Conservation (phyloP, 495 filamentous ascomycete species). For the Hyaloscypha hepaticicola region DNA sequence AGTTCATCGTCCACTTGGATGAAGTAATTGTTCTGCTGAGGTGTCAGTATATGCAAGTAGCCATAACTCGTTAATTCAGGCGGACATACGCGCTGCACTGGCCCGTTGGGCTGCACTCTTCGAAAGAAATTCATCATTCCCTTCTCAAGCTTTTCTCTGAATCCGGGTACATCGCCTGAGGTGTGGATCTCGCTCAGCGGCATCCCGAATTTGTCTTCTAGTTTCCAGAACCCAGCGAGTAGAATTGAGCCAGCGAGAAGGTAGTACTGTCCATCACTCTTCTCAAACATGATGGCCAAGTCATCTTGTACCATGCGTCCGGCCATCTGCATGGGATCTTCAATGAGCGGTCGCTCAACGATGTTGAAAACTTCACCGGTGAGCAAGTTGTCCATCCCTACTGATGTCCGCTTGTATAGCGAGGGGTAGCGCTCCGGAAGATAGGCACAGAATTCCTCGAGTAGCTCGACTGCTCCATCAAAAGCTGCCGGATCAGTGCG, state of each 20-base stretch:
- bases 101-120: constrained; percentile 60
- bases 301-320: constrained; percentile 82
- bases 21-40: constrained; percentile 61
- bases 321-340: constrained; percentile 80
- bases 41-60: constrained; percentile 19
- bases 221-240: constrained; percentile 84
- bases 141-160: constrained; percentile 71
- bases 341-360: constrained; percentile 59
- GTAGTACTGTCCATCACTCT: constrained; percentile 77
- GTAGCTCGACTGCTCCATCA: constrained; percentile 74
- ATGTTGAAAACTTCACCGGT: constrained; percentile 77
- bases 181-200: constrained; percentile 80
- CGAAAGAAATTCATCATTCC: constrained; percentile 83
- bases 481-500: constrained; percentile 71
- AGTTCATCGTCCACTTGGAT: constrained; percentile 74
- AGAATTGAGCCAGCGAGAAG: constrained; percentile 77
- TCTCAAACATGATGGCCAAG: constrained; percentile 83
- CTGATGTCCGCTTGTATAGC: constrained; percentile 62
- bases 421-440: constrained; percentile 79
- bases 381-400: constrained; percentile 68
- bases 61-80: background rate
- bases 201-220: constrained; percentile 86
- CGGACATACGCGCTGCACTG: constrained; percentile 48
- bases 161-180: constrained; percentile 76
- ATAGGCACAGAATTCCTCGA: constrained; percentile 74